phyloP scores from a whole-genome alignment of 805 yeast species.

The Teunomyces funiuensis region DNA sequence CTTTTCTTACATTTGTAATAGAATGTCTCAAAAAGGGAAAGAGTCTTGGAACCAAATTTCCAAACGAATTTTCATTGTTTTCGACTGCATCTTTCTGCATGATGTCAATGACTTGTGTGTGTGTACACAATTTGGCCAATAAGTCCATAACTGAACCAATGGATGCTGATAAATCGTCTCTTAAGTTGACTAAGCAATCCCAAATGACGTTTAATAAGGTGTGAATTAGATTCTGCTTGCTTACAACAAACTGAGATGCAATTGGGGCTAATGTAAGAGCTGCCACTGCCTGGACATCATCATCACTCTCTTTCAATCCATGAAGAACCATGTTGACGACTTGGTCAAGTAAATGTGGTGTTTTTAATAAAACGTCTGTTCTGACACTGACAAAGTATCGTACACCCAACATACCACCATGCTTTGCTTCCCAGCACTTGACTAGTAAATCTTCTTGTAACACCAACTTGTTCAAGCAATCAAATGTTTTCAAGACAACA shows the following conservation, averaged over 20 bases:
- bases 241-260: slow-evolving; percentile 77
- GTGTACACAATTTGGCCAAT: slow-evolving; percentile 82
- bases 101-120: slow-evolving; percentile 69
- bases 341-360: slow-evolving; percentile 59
- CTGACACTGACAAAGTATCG: slow-evolving; percentile 89
- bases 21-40: slow-evolving; percentile 94
- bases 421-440: slow-evolving; percentile 92
- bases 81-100: slow-evolving; percentile 61
- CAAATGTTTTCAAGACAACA: slow-evolving; percentile 60
- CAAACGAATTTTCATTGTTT: slow-evolving; percentile 53
- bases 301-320: slow-evolving; percentile 76
- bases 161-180: slow-evolving; percentile 92
- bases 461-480: slow-evolving; percentile 65
- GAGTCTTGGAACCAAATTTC: slow-evolving; percentile 79
- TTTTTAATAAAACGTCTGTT: slow-evolving; percentile 67
- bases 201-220: slow-evolving; percentile 72
- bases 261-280: slow-evolving; percentile 92
- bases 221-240: slow-evolving; percentile 51
- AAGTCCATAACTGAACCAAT: slow-evolving; percentile 96
- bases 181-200: slow-evolving; percentile 79
- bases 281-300: slow-evolving; percentile 96
- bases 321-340: slow-evolving; percentile 84
- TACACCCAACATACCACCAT: slow-evolving; percentile 94
- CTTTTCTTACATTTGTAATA: slow-evolving; percentile 83
- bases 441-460: slow-evolving; percentile 59